These are phyloP conservation scores for Hirsutella minnesotensis DNA, from an alignment of 2,329 filamentous ascomycete species.

Conservation along the genomic window DNA sequence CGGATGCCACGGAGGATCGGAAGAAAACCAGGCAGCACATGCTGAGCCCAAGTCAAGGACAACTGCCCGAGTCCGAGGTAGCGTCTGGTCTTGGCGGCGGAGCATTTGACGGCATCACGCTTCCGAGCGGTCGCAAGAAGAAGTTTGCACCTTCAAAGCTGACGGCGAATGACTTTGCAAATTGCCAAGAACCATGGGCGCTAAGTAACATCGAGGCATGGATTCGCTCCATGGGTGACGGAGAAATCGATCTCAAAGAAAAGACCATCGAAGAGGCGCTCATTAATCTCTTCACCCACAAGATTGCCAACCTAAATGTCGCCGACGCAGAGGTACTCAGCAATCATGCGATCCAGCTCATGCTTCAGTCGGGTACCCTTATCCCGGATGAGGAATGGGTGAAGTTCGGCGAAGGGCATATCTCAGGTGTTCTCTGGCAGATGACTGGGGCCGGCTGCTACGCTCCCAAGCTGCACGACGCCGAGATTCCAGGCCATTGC, in stretches of 20 bases:
- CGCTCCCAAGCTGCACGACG: conserved; percentile 67
- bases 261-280: conserved; percentile 80
- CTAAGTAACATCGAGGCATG: conserved; percentile 77
- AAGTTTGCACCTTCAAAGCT: conserved; percentile 82
- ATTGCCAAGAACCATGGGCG: conserved; percentile 85
- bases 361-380: conserved; percentile 69
- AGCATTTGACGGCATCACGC: conserved; percentile 69
- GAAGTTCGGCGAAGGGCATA: conserved; percentile 68
- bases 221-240: conserved; percentile 82
- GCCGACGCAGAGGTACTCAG: conserved; percentile 88
- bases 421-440: conserved; percentile 89
- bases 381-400: conserved; percentile 95
- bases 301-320: conserved; percentile 96
- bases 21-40: conserved; percentile 42
- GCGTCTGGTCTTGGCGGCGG: conserved; percentile 39
- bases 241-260: conserved; percentile 76
- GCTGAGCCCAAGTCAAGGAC: conserved; percentile 35
- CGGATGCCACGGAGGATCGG: conserved; percentile 71
- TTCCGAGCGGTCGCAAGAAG: conserved; percentile 68
- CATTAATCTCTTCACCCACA: conserved; percentile 80
- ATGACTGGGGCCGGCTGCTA: conserved; percentile 88
- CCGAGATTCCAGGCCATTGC: conserved; percentile 61
- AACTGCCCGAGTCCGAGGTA: conserved; percentile 46
- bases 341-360: conserved; percentile 61
- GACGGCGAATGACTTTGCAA: conserved; percentile 67